Evolutionary conservation across 2,329 filamentous ascomycete species (phyloP), one percentile per base, ranked within the genome.

Genomic region (Ophiostoma australiae): DNA sequence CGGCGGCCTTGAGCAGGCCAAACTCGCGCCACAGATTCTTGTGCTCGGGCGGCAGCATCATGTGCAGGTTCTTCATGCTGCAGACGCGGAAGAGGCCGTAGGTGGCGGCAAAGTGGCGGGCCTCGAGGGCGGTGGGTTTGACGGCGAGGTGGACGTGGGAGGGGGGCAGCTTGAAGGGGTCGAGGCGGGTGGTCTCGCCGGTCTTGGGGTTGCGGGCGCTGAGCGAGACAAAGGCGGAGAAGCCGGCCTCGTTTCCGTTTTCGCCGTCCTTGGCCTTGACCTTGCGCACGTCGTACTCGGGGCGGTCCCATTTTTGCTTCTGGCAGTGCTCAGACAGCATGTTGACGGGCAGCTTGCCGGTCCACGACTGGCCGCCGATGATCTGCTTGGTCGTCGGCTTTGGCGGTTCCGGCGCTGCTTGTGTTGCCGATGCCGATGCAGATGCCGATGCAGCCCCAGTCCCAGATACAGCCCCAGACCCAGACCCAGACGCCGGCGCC

Each of bases 361-460:
- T 99, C 95, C 95, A 99, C 75, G 93, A 97, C 72, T 93, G 89
- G 68, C 95, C 95, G 61, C 93, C 95, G 77, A 99, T 97, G 74
- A 99, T 83, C 76, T 96, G 92, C 80, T 90, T 90, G 65, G 86
- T 85, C 1, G 89, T 89, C 17, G 87, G 88, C 75, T 89, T 87
- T 0, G 85, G 85, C 3, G 84, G 84, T 0, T 80, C 84, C 1
- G 33, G 61, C 5, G 23, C 52, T 4, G 52, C 52, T 10, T 23
- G 27, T 31, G 20, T 23, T 6, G 44, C 20, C 7, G 77, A 70
- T 33, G 71, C 27, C 10, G 61, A 37, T 0, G n/a, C 27, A 3
- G 52, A 23, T 7, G 27, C 13, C 4, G 77, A 72, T 35, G 70
- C 31, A 17, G 27, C 27, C 27, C 27, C 27, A 31, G 27, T 3